Evolutionary conservation across 805 yeast species (phyloP), one percentile per base, ranked within the genome.

Genomic region (Millerozyma miso): DNA sequence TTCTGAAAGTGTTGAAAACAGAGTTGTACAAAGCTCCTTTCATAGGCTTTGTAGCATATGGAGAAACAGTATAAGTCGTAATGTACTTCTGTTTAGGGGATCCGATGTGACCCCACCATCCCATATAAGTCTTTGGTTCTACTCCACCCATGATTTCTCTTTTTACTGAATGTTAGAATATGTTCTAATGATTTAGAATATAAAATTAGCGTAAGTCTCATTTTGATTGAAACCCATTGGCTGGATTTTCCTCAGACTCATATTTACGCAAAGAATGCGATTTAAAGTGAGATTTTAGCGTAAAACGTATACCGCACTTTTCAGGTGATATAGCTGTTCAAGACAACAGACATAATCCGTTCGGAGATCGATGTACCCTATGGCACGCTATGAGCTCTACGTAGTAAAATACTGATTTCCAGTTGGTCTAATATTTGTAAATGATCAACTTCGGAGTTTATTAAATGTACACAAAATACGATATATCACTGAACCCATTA

Each of bases 81-180:
- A 85, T 75, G 73, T 88, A 84, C 69, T 87, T 87, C 75, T 88
- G 96, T 56, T 78, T 79, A 64, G 93, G 90, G 68, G 86, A 77
- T 62, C 95, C 96, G 63, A 89, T 69, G 73, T 76, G 68, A 63
- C 97, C 97, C 97, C 97, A 89, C 97, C 97, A 89, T 57, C 97
- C 97, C 91, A 87, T 83, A 62, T 85, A 89, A 60, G 88, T 63
- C 56, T 77, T 80, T 57, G 83, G 82, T 56, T 79, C 79, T 39
- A 53, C 49, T 42, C 65, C 65, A 43, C 55, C 65, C 65, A 60
- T 60, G 37, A 35, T 55, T 26, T 16, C 37, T 6, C 7, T 18
- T 12, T 17, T 23, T 17, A 19, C 37, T 39, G 23, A 15, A 19
- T 39, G 19, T 19, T 31, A 32, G 41, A 39, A 32, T 32, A 13